phyloP scores from a whole-genome alignment of 129 eudicot genomes.

The Mikania micrantha region DNA sequence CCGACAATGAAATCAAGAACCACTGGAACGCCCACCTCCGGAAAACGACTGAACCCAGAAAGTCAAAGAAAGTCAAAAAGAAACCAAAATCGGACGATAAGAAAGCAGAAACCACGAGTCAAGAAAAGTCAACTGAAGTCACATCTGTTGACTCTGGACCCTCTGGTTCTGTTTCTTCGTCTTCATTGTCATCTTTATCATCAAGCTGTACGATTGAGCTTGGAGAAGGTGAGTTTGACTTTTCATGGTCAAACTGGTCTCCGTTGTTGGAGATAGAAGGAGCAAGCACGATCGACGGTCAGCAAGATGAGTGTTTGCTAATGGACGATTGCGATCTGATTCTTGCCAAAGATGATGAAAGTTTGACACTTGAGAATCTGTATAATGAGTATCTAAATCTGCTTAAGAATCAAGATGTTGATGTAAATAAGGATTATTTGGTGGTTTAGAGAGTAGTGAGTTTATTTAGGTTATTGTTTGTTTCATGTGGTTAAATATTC shows the following conservation, averaged over 20 bases:
- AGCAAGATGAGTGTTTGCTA: background rate
- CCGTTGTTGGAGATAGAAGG: slow-evolving; percentile 7
- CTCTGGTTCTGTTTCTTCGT: background rate
- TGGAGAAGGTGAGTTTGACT: slow-evolving; percentile 1
- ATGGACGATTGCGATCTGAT: background rate
- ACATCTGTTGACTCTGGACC: background rate
- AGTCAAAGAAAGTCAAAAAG: background rate
- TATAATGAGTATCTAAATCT: background rate
- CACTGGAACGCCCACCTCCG: slow-evolving; percentile 23
- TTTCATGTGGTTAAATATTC: background rate
- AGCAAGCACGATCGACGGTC: background rate
- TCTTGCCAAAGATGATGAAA: slow-evolving; percentile 7
- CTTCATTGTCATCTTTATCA: background rate
- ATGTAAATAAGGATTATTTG: background rate
- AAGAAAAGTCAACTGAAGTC: slow-evolving; percentile 12
- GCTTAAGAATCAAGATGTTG: slow-evolving; percentile 4
- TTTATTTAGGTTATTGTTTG: background rate
- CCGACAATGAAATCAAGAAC: slow-evolving; percentile 25
- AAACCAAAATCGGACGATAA: background rate
- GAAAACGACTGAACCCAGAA: background rate
- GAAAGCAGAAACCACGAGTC: background rate
- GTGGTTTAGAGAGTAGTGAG: background rate
- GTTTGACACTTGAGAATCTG: background rate
- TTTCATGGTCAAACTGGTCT: slow-evolving; percentile 3
- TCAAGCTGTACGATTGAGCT: background rate